Conservation (phyloP, 2,329 filamentous ascomycete species). For the Monosporascus sp. region DNA sequence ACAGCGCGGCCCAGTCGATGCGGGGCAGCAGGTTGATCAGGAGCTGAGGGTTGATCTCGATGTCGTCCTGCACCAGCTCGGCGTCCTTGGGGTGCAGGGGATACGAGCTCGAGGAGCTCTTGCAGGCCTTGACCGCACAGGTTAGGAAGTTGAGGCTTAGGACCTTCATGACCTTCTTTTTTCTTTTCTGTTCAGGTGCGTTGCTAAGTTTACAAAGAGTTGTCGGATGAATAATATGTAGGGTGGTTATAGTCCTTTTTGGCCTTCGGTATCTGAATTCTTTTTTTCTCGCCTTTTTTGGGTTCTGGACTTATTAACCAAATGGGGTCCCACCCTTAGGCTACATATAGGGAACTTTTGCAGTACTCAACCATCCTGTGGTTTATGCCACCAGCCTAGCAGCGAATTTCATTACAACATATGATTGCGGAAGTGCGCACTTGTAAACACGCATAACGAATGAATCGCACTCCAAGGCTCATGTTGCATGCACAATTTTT, state of each 20-base stretch:
- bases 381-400: too few species aligned
- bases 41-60: constrained; percentile 76
- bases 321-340: too few species aligned
- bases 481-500: not conserved
- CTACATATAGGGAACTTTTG: too few species aligned
- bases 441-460: not conserved
- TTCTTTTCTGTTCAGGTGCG: not conserved
- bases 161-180: constrained; percentile 73
- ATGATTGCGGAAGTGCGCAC: too few species aligned
- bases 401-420: too few species aligned
- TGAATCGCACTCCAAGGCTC: not conserved
- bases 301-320: not conserved
- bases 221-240: too few species aligned
- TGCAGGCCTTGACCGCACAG: constrained; percentile 94
- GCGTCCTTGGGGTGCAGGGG: constrained; percentile 90
- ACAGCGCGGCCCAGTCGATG: constrained; percentile 81
- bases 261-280: not conserved
- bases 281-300: not conserved
- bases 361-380: too few species aligned
- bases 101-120: constrained; percentile 71
- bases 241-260: not conserved
- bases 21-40: constrained; percentile 80
- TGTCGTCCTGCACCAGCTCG: constrained; percentile 78
- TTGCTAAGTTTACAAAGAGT: not conserved
- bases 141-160: constrained; percentile 95